Evolutionary conservation across 2,329 filamentous ascomycete genomes (phyloP).

Genomic region (Venturia aucupariae): DNA sequence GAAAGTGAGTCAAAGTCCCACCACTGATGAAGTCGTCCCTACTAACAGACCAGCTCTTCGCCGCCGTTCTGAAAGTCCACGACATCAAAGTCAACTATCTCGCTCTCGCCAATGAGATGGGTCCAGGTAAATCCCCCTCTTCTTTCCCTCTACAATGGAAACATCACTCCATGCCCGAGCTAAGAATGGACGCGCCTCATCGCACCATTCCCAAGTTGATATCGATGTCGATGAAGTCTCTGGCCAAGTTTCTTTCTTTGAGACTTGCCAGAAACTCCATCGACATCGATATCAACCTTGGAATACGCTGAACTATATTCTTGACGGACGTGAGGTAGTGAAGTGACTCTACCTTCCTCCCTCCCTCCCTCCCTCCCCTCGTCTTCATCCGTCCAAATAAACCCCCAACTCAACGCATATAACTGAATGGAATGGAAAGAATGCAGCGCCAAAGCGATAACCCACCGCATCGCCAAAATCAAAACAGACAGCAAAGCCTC

Average conservation of each 20-base stretch:
- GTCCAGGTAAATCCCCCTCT: background rate
- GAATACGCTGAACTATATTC: too few relatives aligned
- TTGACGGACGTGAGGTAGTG: too few relatives aligned
- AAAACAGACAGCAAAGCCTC: conserved; percentile 10
- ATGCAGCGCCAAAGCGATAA: conserved; percentile 16
- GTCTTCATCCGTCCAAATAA: too few relatives aligned
- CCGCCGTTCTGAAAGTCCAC: conserved; percentile 12
- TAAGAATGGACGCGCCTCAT: too few relatives aligned
- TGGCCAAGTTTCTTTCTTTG: too few relatives aligned
- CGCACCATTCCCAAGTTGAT: too few relatives aligned
- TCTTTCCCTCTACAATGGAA: background rate
- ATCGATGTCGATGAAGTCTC: too few relatives aligned
- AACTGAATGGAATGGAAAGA: conserved; percentile 11
- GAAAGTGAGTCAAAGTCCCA: background rate
- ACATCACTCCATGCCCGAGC: background rate
- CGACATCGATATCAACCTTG: too few relatives aligned
- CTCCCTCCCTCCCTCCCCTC: background rate
- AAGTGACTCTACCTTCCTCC: background rate
- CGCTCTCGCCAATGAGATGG: conserved; percentile 16
- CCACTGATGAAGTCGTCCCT: background rate
- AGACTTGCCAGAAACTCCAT: too few relatives aligned
- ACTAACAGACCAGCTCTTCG: conserved; percentile 14
- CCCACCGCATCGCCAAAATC: conserved; percentile 16
- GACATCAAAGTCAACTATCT: conserved; percentile 12
- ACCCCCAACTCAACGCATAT: background rate